Percentiles rank a stretch among this genome's conserved stretches.
phyloP scores from a whole-genome alignment of 805 yeast genomes.

The Tanozyma kutaoensis region DNA sequence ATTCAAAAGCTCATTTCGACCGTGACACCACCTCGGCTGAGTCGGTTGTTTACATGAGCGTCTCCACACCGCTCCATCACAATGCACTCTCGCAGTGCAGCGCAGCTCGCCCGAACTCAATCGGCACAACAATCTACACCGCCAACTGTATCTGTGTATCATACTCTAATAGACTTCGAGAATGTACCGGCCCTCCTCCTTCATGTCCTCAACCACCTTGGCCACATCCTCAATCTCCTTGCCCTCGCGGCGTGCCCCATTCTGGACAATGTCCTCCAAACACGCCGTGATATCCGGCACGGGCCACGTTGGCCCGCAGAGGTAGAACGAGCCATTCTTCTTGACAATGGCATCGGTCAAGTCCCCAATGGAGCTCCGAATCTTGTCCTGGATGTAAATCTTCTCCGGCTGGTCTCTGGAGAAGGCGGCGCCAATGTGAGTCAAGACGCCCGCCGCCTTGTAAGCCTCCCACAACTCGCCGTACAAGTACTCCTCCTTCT shows the following conservation, averaged over 20 bases:
- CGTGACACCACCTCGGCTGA: too few species aligned
- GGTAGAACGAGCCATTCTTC: constrained; percentile 80
- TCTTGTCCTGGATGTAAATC: constrained; percentile 89
- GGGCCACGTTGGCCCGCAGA: constrained; percentile 99
- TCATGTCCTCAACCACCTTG: constrained; percentile 81
- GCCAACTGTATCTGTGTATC: too few species aligned
- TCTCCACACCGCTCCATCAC: too few species aligned
- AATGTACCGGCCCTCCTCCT: constrained; percentile 84
- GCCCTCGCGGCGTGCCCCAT: constrained; percentile 60
- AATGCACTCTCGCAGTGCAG: too few species aligned
- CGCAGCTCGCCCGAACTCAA: too few species aligned
- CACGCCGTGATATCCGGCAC: constrained; percentile 93
- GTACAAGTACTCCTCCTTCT: constrained; percentile 86
- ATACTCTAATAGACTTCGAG: constrained; percentile 73
- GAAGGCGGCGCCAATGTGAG: constrained; percentile 95
- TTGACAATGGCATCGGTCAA: constrained; percentile 68
- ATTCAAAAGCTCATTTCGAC: too few species aligned
- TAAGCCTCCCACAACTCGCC: constrained; percentile 98
- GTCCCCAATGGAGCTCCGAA: constrained; percentile 59
- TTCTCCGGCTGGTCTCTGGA: constrained; percentile 94
- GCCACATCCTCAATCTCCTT: constrained; percentile 51
- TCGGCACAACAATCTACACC: too few species aligned
- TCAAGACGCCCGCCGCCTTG: constrained; percentile 79
- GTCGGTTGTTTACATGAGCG: too few species aligned
- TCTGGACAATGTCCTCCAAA: constrained; percentile 61